Conservation (phyloP, 176 grass and related monocot species). For the Triticum turgidum region DNA sequence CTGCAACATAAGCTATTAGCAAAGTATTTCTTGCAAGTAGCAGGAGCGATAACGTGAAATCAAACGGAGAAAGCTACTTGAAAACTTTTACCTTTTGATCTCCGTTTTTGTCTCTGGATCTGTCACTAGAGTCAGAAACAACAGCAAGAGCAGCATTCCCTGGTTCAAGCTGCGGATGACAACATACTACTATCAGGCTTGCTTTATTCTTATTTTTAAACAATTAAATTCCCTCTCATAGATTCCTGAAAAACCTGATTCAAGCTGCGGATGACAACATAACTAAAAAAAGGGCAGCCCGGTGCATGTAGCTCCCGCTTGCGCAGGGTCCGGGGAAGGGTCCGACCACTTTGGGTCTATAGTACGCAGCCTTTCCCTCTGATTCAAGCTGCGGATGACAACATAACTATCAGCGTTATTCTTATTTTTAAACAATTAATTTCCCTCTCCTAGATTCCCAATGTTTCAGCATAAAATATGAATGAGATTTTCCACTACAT, state of each 20-base stretch:
- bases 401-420: conserved; percentile 35
- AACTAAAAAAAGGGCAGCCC: neutral
- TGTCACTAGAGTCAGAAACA: conserved; percentile 86
- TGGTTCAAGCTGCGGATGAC: conserved; percentile 60
- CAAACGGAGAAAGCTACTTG: neutral
- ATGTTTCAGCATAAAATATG: neutral
- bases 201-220: conserved; percentile 6
- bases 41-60: neutral
- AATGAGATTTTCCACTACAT: conserved; percentile 1
- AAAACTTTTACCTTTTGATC: conserved; percentile 75
- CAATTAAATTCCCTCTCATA: neutral
- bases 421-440: neutral
- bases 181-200: conserved; percentile 40
- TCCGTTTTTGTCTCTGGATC: conserved; percentile 75
- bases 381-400: conserved; percentile 46
- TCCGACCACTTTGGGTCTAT: too few species aligned
- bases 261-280: conserved; percentile 50
- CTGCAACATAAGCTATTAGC: conserved; percentile 44
- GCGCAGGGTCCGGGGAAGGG: too few species aligned
- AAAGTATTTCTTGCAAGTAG: conserved; percentile 21
- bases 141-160: conserved; percentile 42
- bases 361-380: too few species aligned
- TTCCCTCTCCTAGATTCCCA: neutral
- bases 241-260: neutral
- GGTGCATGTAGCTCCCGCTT: too few species aligned